Percentiles rank a stretch among this genome's conserved stretches.
phyloP scores from a whole-genome alignment of 2,329 filamentous ascomycete genomes.

The Cryphonectria nitschkei region DNA sequence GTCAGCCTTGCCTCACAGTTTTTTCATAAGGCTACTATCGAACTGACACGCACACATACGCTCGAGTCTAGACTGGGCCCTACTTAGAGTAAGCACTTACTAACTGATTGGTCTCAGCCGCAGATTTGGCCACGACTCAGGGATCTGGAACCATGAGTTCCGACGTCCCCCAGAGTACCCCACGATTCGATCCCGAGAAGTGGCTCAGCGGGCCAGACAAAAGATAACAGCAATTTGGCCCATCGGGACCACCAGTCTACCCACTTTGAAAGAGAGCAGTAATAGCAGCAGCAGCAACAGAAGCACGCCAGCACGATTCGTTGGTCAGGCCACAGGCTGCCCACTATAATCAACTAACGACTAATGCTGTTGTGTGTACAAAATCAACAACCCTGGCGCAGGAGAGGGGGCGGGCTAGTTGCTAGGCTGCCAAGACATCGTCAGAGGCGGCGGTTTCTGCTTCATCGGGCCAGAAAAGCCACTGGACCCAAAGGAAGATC shows the following conservation, averaged over 20 bases:
- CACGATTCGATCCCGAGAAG: constrained; percentile 16
- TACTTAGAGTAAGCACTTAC: neutral
- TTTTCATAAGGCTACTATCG: neutral
- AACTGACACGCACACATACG: neutral
- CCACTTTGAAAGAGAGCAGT: no score
- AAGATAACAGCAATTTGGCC: constrained; percentile 17
- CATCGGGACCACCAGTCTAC: neutral
- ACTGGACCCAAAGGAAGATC: constrained; percentile 6
- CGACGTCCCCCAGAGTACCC: constrained; percentile 17
- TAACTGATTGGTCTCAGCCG: neutral
- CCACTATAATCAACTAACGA: neutral
- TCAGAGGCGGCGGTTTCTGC: neutral
- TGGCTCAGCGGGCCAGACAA: constrained; percentile 15
- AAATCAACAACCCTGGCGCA: neutral
- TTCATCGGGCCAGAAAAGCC: neutral
- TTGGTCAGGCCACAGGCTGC: constrained; percentile 14
- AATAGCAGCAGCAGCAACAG: no score
- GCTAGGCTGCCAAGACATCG: constrained; percentile 6
- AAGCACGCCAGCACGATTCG: constrained; percentile 3
- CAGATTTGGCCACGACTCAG: neutral
- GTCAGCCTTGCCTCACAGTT: neutral
- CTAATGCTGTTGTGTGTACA: neutral
- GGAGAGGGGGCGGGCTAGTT: neutral
- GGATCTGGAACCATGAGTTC: neutral
- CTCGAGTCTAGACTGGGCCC: neutral